A percentile compares a stretch with the other conserved stretches of the same genome.
These are phyloP conservation scores for Mortierella sp. DNA, from an alignment of 371 early-diverging fungal genomes.

Conservation along the genomic window DNA sequence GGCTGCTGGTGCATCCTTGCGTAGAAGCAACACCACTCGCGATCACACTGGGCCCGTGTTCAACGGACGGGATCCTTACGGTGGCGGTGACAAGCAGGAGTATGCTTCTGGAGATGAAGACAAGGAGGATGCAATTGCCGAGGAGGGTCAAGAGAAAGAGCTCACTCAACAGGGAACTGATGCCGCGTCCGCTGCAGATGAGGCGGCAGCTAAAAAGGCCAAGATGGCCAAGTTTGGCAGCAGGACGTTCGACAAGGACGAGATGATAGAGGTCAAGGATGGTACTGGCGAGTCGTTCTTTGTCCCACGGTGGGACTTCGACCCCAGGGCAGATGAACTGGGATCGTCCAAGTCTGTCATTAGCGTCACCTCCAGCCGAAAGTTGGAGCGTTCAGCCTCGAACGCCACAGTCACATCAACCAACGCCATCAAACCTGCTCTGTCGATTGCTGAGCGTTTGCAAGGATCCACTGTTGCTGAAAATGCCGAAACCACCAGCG, in stretches of 20 bases:
- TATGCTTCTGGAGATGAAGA: constrained; percentile 32
- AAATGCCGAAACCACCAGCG: background rate
- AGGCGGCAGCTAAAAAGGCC: constrained; percentile 31
- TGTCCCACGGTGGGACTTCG: constrained; percentile 54
- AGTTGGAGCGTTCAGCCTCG: constrained; percentile 43
- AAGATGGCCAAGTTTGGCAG: constrained; percentile 46
- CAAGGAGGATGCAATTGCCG: background rate
- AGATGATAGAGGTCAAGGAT: constrained; percentile 57
- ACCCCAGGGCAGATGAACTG: constrained; percentile 49
- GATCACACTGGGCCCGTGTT: constrained; percentile 18
- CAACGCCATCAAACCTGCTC: constrained; percentile 17
- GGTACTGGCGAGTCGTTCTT: constrained; percentile 56
- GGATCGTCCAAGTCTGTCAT: constrained; percentile 44
- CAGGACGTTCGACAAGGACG: constrained; percentile 57
- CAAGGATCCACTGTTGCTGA: constrained; percentile 21
- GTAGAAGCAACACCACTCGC: constrained; percentile 54
- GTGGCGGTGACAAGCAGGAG: constrained; percentile 46
- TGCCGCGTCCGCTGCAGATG: background rate
- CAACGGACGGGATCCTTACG: constrained; percentile 6
- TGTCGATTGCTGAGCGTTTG: constrained; percentile 42
- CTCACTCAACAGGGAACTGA: background rate
- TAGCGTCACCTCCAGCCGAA: constrained; percentile 43
- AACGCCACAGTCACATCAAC: constrained; percentile 28
- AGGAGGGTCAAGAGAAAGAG: background rate
- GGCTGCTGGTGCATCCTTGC: constrained; percentile 43